Base-by-base conservation (phyloP, 306 rosid genomes). In the Cercis canadensis region DNA sequence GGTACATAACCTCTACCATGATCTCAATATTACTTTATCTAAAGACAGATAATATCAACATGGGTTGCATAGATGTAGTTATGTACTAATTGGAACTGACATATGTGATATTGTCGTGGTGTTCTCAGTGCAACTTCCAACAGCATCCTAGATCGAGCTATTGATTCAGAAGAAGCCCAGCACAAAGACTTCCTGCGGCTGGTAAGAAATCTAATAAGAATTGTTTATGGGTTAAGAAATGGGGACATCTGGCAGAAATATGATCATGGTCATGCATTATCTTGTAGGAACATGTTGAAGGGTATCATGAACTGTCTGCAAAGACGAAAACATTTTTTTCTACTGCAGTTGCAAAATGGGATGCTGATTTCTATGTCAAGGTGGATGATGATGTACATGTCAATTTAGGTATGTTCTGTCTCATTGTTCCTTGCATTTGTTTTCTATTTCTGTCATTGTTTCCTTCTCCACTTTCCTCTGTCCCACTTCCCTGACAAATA, bases 321-420 rank as follows among this genome's bases (percentile, higher is more conserved):
- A 95, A 95, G 82, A 95, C 99, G 62, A 91, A 91, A 81, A 84
- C 8, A 61, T 94, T 91, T 91, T 95, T 95, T 77, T 78, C 99
- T 43, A 89, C 96, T 3, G 99, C 99, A 11, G 90, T 95, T 77
- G 81, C 91, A 54, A 75, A 41, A 54, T 95, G 96, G 96, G 97
- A 95, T 79, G 96, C 99, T 69, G 96, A 95, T 74, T 95, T 95
- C 82, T 91, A 95, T 76, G 89, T 95, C 65, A 95, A 95, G 83
- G 92, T 95, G 67, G 99, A 95, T 62, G 99, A 95, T 49, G 99
- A 95, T 75, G 99, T 95, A 72, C 99, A 95, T 78, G 97, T 95
- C 82, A 95, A 95, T 87, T 83, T 95, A 80, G 99, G 99, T 91
- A 83, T 7, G 79, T 18, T 11, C 18, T 37, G 50, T 70, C 72